These are phyloP conservation scores for Chaetomiaceae sp. DNA, from an alignment of 2,329 filamentous ascomycete genomes.

Conservation along the genomic window DNA sequence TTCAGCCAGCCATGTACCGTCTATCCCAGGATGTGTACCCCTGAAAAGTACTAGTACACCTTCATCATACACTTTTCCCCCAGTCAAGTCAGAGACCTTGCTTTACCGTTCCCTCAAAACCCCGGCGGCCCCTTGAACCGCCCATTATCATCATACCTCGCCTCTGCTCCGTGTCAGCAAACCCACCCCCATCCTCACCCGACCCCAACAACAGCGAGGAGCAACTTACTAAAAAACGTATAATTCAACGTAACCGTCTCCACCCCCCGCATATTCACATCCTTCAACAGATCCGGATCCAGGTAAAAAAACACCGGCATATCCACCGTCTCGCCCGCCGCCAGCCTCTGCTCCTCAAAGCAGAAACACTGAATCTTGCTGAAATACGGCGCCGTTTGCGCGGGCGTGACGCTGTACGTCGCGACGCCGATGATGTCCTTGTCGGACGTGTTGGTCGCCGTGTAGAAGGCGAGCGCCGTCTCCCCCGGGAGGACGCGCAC, in stretches of 20 bases:
- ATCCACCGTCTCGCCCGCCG: conserved; percentile 93
- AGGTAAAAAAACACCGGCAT: conserved; percentile 99
- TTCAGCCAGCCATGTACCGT: not conserved
- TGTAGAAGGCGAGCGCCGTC: conserved; percentile 96
- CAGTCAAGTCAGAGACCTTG: not conserved
- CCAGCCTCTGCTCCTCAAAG: conserved; percentile 93
- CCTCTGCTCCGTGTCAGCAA: conserved; percentile 54
- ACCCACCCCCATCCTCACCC: not conserved
- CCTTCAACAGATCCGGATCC: conserved; percentile 88
- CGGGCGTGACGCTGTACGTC: conserved; percentile 95
- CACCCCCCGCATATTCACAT: conserved; percentile 87
- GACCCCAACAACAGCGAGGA: not conserved
- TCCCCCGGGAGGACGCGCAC: conserved; percentile 93
- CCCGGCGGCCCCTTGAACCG: conserved; percentile 46
- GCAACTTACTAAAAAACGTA: conserved; percentile 91
- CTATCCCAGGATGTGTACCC: not conserved
- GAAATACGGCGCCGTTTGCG: conserved; percentile 94
- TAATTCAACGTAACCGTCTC: conserved; percentile 95
- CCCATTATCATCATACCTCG: conserved; percentile 78
- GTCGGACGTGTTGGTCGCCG: conserved; percentile 83
- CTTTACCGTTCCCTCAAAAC: not conserved
- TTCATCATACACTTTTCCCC: not conserved
- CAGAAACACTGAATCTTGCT: conserved; percentile 99
- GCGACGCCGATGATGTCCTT: conserved; percentile 97
- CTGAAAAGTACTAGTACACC: not conserved